Evolutionary conservation across 2,329 filamentous ascomycete genomes (phyloP), one percentile per base, ranked within the genome.

Genomic region (Penicillium sp.): DNA sequence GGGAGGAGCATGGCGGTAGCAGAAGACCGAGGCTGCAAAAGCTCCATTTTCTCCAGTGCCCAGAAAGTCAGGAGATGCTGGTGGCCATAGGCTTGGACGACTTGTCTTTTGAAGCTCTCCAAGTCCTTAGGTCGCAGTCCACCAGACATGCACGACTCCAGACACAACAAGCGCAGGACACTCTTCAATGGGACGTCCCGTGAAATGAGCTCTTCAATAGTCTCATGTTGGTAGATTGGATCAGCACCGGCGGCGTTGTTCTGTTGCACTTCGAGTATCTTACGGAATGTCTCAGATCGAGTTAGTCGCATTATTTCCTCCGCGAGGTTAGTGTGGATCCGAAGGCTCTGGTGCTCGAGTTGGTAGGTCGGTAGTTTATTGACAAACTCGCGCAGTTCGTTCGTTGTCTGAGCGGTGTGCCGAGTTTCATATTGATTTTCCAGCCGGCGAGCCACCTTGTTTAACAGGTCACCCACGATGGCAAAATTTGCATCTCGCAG

Each of bases 291-390:
- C 70, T 98, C 94, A 19, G 92, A 90, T 54, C 91, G 87, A 0
- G 95, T 99, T 70, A 93, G 87, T 72, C 96, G 95, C 83, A 96
- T 93, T 57, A 99, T 95, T 67, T 97, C 94, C 78, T 98, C 95
- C 0, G 93, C 93, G 48, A 99, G 84, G 7, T 90, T 91, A 1
- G 93, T 97, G 72, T 99, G 95, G 33, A 94, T 86, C 65, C 95
- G 93, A n/a, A 97, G 81, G 70, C 91, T 96, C 68, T 94, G 89
- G 71, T 97, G 93, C 75, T 99, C 95, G 51, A 93, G 89, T 77
- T 98, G 94, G 70, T 96, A 97, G 11, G 88, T 89, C 0, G 95
- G 94, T 28, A 99, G 81, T 74, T 96, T 96, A 69, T 89, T 89
- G n/a, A 99, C 95, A 73, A 98, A 97, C 26, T 96, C 93, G 68